Conservation (phyloP, 805 yeast species). For the Saccharomycopsis amapae region DNA sequence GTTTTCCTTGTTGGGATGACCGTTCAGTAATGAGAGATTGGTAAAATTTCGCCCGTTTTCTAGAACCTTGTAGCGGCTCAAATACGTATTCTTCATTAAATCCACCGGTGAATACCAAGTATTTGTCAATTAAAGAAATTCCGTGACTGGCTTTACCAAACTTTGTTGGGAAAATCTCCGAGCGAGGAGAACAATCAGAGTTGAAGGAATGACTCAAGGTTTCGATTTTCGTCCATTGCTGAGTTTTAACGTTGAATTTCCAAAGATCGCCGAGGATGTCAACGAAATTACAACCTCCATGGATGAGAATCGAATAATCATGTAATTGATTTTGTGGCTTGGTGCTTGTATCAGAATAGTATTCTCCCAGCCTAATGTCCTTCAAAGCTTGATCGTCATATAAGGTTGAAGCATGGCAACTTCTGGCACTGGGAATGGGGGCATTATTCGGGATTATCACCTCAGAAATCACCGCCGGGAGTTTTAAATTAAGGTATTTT, state of each 20-base stretch:
- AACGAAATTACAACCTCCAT: slow-evolving; percentile 9
- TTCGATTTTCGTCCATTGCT: slow-evolving; percentile 4
- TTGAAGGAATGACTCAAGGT: slow-evolving; percentile 2
- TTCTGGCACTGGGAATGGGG: too few relatives aligned
- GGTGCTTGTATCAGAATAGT: too few relatives aligned
- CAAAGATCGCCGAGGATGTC: slow-evolving; percentile 8
- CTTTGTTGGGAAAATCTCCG: neutral
- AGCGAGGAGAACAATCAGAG: neutral
- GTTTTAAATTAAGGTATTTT: too few relatives aligned
- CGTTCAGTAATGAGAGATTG: neutral
- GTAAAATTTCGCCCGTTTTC: too few relatives aligned
- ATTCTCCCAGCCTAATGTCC: too few relatives aligned
- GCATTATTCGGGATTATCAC: too few relatives aligned
- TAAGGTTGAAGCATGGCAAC: too few relatives aligned
- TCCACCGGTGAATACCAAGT: slow-evolving; percentile 11
- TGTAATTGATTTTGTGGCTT: slow-evolving; percentile 10
- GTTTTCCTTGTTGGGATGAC: neutral
- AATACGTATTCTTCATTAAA: slow-evolving; percentile 1
- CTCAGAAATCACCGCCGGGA: too few relatives aligned
- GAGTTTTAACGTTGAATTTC: slow-evolving; percentile 2
- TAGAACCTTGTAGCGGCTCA: too few relatives aligned
- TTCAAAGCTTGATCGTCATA: too few relatives aligned
- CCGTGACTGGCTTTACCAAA: slow-evolving; percentile 4
- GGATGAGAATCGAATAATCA: too few relatives aligned
- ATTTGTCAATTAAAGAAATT: slow-evolving; percentile 7